Base-by-base conservation (phyloP, 306 rosid genomes). In the Vigna trinervia region DNA sequence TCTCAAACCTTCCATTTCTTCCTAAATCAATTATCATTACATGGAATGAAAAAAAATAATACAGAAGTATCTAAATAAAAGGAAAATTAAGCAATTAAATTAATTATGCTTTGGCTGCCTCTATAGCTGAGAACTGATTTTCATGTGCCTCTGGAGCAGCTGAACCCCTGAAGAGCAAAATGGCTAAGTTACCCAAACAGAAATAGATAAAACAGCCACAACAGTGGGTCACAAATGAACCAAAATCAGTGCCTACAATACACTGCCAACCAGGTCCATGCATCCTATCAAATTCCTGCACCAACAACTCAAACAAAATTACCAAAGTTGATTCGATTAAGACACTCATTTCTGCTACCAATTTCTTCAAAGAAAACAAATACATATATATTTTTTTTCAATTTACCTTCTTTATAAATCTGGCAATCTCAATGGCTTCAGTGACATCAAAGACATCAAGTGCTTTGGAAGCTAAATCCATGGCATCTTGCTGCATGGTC, bases 211-310 rank as follows among this genome's bases (percentile, higher is more conserved):
- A 94, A 71, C 92, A 87, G 12, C 97, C 96, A 50, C 80, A 84
- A 13, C 89, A 92, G 66, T 91, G 97, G 0, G 97, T 94, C 82
- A 94, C 96, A 86, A 90, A 94, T 1, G 98, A 94, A 64, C 97
- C 94, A 80, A 94, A 94, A 86, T 94, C 94, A 32, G 91, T 91
- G 43, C 98, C 98, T 28, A 90, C 97, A 26, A 91, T 89, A 83
- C 98, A 94, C 77, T 94, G 98, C 97, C 97, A 94, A 52, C 98
- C 97, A 77, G 74, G 20, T 48, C 91, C 98, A 80, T 94, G 72
- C 3, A 46, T 39, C 80, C 77, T 80, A 65, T 94, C 98, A 87
- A 91, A 90, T 80, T 94, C 90, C 97, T 94, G 84, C 85, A 80
- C 19, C 15, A 76, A 30, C 64, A 71, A 22, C 54, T 78, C 5